Percentiles rank a stretch among this genome's conserved stretches.
Evolutionary conservation across 2,329 filamentous ascomycete genomes (phyloP).

Genomic region (Aspergillus tamarii): DNA sequence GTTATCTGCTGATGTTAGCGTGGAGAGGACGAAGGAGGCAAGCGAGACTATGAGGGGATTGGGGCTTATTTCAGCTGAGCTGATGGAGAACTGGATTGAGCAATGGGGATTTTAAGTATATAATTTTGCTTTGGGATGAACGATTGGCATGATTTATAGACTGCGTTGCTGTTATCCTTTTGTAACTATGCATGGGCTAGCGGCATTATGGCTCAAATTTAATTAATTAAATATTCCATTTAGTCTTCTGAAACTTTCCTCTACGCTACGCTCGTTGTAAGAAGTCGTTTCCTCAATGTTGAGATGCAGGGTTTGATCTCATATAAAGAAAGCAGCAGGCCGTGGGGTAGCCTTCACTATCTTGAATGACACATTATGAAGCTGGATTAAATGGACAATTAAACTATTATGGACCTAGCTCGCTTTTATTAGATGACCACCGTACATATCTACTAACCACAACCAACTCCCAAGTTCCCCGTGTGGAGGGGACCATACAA

Average conservation of each 20-base stretch:
- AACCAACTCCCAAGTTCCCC: too few species aligned
- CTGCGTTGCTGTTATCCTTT: background rate
- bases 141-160: background rate
- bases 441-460: too few species aligned
- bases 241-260: fast-evolving
- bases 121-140: background rate
- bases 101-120: conserved; percentile 2
- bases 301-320: too few species aligned
- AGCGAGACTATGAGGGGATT: conserved; percentile 50
- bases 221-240: background rate
- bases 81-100: conserved; percentile 7
- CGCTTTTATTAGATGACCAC: too few species aligned
- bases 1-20: conserved; percentile 43
- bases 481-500: too few species aligned
- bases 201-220: background rate
- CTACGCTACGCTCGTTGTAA: background rate
- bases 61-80: conserved; percentile 12
- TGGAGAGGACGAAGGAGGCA: conserved; percentile 41
- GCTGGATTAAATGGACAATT: too few species aligned
- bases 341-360: too few species aligned
- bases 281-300: background rate
- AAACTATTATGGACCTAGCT: too few species aligned
- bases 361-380: too few species aligned
- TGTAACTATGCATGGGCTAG: background rate
- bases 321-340: too few species aligned